Evolutionary conservation across 805 yeast species (phyloP), one percentile per base, ranked within the genome.

Genomic region (Maudiozyma bulderi): DNA sequence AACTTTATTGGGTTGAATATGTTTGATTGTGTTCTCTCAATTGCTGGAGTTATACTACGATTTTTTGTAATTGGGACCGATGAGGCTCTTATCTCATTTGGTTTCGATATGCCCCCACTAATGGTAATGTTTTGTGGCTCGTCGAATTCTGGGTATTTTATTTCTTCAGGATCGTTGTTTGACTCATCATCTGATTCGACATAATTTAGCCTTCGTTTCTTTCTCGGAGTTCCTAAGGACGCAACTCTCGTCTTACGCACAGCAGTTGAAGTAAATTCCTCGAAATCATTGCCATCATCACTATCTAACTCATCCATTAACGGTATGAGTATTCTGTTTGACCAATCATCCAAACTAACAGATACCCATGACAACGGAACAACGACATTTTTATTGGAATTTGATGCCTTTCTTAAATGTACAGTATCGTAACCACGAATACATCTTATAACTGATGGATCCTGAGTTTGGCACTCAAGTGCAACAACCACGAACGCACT

Each of bases 351-450:
- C 29, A 63, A 55, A 5, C 67, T 63, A 35, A 73, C 49, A 42
- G 60, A 61, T 5, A 70, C 57, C 5, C 62, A 62, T 8, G 65
- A 62, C 4, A 72, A 45, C 0, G 70, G 57, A 31, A 55, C 53
- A 47, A 50, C 11, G 61, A 48, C 6, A 46, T 47, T 10, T 13
- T 55, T 48, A 14, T 59, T 59, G 1, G 52, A 52, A 13, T 60
- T 44, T 10, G 44, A 43, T 10, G 60, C 60, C 44, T 59, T 65
- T 51, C 57, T 67, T 6, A 72, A 62, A 52, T 67, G 65, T 2
- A 80, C 75, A 0, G 72, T 66, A 57, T 81, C 80, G 56, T 69
- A 82, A 0, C 89, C 89, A 53, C 88, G 67, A 49, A 80, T 69
- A 58, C 88, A 82, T 45, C 71, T 62, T 6, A 82, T 72, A 0